phyloP scores from a whole-genome alignment of 331 rosid species.

The Dryas integrifolia region DNA sequence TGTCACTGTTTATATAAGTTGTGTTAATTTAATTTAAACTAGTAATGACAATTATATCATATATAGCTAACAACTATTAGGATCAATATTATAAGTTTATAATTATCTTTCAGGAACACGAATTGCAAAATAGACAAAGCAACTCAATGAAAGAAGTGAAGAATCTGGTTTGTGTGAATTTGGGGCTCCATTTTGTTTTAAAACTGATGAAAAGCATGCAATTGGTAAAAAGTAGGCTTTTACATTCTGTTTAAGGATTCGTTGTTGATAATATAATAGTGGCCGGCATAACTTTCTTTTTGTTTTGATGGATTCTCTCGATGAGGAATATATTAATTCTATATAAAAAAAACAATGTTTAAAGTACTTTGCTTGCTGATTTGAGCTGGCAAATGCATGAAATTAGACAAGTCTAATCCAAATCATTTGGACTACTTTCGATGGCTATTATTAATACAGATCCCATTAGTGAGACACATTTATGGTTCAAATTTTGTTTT shows the following conservation, averaged over 20 bases:
- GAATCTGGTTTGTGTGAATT: neutral
- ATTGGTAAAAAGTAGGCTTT: conserved; percentile 28
- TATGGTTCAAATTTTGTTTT: no score
- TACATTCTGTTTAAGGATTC: conserved; percentile 38
- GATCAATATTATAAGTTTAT: neutral
- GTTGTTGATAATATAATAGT: conserved; percentile 8
- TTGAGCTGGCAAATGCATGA: neutral
- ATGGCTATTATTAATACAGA: neutral
- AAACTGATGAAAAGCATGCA: conserved; percentile 27
- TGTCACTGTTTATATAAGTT: no score
- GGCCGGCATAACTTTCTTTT: neutral
- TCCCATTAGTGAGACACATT: no score
- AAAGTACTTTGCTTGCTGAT: neutral
- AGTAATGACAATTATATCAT: no score
- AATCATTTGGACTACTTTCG: neutral
- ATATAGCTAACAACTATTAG: no score
- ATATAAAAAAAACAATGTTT: neutral
- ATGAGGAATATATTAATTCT: neutral
- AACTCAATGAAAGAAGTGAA: neutral
- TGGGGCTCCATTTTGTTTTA: conserved; percentile 12
- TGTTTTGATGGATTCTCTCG: neutral
- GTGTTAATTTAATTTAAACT: no score
- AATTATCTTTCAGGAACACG: neutral
- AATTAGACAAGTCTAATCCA: neutral
- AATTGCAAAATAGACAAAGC: neutral